Percentiles rank a stretch among this genome's conserved stretches.
Conservation (phyloP, 768 basidiomycete species). For the Royoungia palumana region DNA sequence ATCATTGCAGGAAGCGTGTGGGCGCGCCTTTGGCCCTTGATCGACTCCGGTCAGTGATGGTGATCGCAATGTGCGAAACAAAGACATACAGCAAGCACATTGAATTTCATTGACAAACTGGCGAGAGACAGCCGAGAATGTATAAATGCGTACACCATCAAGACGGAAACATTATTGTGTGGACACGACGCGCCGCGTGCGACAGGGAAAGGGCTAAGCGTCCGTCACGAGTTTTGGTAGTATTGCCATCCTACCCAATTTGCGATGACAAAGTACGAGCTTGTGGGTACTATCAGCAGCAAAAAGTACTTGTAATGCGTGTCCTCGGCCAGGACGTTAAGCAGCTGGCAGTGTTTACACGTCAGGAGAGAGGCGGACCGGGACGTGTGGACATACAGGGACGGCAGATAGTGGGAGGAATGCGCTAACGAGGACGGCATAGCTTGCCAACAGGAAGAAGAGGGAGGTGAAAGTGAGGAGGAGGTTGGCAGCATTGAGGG, state of each 20-base stretch:
- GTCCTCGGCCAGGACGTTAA: constrained; percentile 65
- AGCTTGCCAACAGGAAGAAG: constrained; percentile 57
- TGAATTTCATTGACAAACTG: constrained; percentile 13
- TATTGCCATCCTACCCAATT: constrained; percentile 99
- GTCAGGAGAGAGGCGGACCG: constrained; percentile 15
- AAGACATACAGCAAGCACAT: constrained; percentile 21
- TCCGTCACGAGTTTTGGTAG: constrained; percentile 76
- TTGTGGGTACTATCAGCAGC: constrained; percentile 75
- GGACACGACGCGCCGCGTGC: constrained; percentile 5
- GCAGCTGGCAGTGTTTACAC: constrained; percentile 41
- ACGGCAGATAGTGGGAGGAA: constrained; percentile 54
- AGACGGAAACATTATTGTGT: not conserved
- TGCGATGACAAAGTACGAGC: constrained; percentile 88
- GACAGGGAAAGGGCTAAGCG: not conserved
- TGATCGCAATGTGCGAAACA: constrained; percentile 16
- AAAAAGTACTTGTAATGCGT: constrained; percentile 89
- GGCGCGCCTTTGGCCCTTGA: constrained; percentile 12
- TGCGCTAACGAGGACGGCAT: constrained; percentile 64
- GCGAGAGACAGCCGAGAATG: constrained; percentile 4
- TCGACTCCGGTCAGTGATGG: constrained; percentile 14
- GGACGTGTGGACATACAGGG: constrained; percentile 39
- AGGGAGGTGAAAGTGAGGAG: constrained; percentile 44
- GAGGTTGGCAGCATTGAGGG: constrained; percentile 42
- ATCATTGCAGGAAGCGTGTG: constrained; percentile 22
- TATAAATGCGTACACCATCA: not conserved